phyloP scores from a whole-genome alignment of 345 rosid genomes.

The Salix koriyanagi region DNA sequence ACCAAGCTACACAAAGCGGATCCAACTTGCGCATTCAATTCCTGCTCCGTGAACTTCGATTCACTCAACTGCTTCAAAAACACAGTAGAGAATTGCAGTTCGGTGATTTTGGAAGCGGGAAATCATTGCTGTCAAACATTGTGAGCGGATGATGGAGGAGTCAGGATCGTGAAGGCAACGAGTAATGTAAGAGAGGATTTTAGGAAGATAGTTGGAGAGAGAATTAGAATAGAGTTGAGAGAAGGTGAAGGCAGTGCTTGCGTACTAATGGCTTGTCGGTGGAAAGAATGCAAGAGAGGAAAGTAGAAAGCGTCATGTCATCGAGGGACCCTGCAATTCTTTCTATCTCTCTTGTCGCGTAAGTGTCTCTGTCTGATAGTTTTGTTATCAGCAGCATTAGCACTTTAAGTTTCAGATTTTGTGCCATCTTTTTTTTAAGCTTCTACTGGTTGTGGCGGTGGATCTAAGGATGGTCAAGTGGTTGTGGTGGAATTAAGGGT shows the following conservation, averaged over 20 bases:
- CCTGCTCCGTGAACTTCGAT: conserved; percentile 88
- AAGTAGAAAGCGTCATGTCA: conserved; percentile 48
- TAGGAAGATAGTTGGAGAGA: conserved; percentile 58
- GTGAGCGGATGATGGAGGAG: conserved; percentile 63
- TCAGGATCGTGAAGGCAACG: conserved; percentile 79
- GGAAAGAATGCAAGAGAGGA: conserved; percentile 66
- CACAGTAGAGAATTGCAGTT: conserved; percentile 48
- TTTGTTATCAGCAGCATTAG: conserved; percentile 49
- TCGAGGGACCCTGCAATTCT: conserved; percentile 58
- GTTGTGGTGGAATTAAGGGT: conserved; percentile 15
- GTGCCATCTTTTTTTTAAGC: conserved; percentile 39
- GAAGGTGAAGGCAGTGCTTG: conserved; percentile 63
- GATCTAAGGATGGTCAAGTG: conserved; percentile 1
- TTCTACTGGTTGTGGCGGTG: neutral
- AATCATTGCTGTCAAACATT: conserved; percentile 61
- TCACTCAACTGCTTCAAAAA: conserved; percentile 71
- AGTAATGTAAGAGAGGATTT: conserved; percentile 57
- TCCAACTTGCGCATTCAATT: conserved; percentile 66
- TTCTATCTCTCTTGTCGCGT: conserved; percentile 63
- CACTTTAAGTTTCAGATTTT: conserved; percentile 48
- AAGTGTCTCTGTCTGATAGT: conserved; percentile 85
- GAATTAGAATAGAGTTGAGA: conserved; percentile 48
- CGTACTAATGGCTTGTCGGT: conserved; percentile 71
- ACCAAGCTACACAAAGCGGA: conserved; percentile 75
- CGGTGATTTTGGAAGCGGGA: conserved; percentile 55